Evolutionary conservation across 176 grass and related monocot genomes (phyloP), one percentile per base, ranked within the genome.

Genomic region (Oryza officinalis): DNA sequence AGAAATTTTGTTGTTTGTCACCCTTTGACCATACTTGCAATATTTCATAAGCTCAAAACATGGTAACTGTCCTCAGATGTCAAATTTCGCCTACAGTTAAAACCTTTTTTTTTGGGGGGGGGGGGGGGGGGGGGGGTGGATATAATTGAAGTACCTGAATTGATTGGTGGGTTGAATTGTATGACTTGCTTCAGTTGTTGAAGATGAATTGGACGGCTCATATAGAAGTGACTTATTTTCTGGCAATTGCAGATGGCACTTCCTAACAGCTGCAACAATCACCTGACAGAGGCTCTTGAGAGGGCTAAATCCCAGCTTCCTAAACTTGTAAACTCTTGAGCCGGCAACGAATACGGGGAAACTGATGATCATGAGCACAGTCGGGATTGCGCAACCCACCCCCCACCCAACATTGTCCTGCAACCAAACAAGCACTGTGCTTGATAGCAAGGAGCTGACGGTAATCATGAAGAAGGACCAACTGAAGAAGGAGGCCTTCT

Each of bases 141-240:
- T 0, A 75, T 37, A 44, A 49, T 47, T 38, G 20, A 31, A 22
- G 4, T 33, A 84, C 87, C 76, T 80, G 60, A 84, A 79, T 13
- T 84, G 27, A 69, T 59, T 27, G 0, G 86, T 84, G 45, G 83
- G 81, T 33, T 84, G 70, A 31, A 67, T 79, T n/a, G 6, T 74
- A 4, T 60, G 20, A 41, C 23, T 31, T 72, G 33, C 33, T 35
- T 35, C 33, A 35, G 33, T 35, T 35, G 33, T 35, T 35, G 33
- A 35, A 35, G 33, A 35, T 35, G 33, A 35, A 35, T 35, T 35
- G 33, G 33, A 35, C 6, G 33, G 33, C 6, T 35, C 33, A 35
- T 35, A 35, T 35, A 35, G 6, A 35, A 35, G 33, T 35, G 33
- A 35, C 33, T 35, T 35, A 35, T 35, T 35, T 6, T 35, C 33